Conservation (phyloP, 1,284 basidiomycete species). For the Anthracocystis panici-leucophaei region DNA sequence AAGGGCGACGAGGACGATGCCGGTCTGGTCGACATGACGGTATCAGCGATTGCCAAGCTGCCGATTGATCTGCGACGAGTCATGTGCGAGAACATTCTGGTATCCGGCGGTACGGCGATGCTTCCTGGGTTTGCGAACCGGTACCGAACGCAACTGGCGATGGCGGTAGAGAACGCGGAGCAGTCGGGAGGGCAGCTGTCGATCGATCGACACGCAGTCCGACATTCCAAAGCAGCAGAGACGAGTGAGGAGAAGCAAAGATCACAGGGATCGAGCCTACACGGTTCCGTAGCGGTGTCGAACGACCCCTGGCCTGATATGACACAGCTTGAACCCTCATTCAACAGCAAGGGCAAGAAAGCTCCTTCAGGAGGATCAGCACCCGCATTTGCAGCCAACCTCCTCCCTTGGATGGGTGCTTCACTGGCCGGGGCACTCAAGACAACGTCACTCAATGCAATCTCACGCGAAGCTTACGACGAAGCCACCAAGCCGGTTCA, state of each 20-base stretch:
- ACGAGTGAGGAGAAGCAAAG: background rate
- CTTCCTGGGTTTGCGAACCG: constrained; percentile 91
- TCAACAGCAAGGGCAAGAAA: constrained; percentile 2
- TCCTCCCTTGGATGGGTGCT: constrained; percentile 91
- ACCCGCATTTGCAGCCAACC: constrained; percentile 83
- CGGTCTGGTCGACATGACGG: constrained; percentile 79
- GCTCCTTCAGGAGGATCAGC: constrained; percentile 76
- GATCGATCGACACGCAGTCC: constrained; percentile 21
- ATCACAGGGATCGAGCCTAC: constrained; percentile 3
- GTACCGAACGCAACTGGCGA: constrained; percentile 80
- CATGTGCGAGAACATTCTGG: constrained; percentile 82
- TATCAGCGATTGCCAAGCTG: constrained; percentile 74
- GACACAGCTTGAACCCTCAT: background rate
- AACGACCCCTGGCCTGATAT: constrained; percentile 45
- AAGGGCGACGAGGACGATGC: constrained; percentile 81
- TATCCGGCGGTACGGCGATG: constrained; percentile 89
- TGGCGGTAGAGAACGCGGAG: constrained; percentile 71
- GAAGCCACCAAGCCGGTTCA: constrained; percentile 25
- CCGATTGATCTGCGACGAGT: constrained; percentile 88
- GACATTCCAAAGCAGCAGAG: background rate
- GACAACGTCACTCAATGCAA: constrained; percentile 34
- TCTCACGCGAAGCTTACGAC: constrained; percentile 47
- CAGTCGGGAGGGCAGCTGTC: constrained; percentile 26
- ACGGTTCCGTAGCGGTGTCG: constrained; percentile 26
- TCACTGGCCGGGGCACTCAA: constrained; percentile 80